Evolutionary conservation across 2,329 filamentous ascomycete genomes (phyloP).

Genomic region (Penicillium verrucosum): DNA sequence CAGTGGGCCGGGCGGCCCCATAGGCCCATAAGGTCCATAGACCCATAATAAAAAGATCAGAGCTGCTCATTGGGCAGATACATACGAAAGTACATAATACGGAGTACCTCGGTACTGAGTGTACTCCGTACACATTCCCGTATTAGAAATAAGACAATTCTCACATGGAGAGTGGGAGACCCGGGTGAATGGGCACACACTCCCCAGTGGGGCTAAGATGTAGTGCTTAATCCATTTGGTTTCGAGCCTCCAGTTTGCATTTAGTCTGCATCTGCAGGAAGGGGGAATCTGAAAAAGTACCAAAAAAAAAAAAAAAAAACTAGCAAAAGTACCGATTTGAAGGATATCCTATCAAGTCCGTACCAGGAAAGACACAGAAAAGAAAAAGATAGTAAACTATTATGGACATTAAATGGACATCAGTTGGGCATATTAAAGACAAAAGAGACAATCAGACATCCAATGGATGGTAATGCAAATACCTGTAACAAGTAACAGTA

Average conservation of each 20-base stretch:
- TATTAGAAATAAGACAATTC: neutral
- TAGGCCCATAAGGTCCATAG: neutral
- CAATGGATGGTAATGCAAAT: neutral
- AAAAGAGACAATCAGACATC: neutral
- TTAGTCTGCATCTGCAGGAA: neutral
- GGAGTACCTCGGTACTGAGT: neutral
- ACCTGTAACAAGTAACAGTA: constrained; percentile 12
- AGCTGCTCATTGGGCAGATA: neutral
- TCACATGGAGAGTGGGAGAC: constrained; percentile 5
- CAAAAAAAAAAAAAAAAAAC: accelerated
- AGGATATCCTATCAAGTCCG: neutral
- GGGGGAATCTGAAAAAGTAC: neutral
- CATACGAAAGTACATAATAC: neutral
- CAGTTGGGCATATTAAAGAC: neutral
- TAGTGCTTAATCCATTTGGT: constrained; percentile 30
- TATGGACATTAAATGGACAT: too few species aligned
- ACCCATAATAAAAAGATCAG: neutral
- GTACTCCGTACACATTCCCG: neutral
- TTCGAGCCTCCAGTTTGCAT: constrained; percentile 2
- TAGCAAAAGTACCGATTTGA: neutral
- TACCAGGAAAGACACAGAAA: neutral
- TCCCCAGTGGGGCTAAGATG: constrained; percentile 27
- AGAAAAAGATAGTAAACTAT: neutral
- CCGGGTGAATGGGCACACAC: constrained; percentile 11
- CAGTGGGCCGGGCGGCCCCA: constrained; percentile 1